Conservation (phyloP, 768 basidiomycete genomes). For the Phlebiopsis gigantea region DNA sequence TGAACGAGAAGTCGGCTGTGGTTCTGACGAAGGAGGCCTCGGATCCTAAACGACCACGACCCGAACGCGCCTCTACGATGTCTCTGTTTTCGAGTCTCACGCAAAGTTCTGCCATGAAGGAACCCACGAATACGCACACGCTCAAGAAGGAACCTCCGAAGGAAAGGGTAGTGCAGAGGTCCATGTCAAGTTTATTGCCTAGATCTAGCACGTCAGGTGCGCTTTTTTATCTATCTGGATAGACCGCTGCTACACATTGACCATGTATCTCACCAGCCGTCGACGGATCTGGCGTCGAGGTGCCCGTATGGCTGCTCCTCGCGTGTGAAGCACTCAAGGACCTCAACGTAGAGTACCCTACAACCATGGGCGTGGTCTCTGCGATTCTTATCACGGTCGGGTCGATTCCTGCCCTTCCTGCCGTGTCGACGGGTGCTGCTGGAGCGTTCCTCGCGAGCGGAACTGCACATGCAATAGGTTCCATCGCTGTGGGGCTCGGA, state of each 20-base stretch:
- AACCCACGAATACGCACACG: not conserved
- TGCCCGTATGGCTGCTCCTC: constrained; percentile 67
- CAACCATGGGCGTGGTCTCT: constrained; percentile 59
- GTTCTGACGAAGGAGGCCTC: not conserved
- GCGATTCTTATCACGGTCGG: constrained; percentile 73
- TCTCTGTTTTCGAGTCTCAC: not conserved
- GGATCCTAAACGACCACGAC: not conserved
- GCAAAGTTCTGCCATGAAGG: not conserved
- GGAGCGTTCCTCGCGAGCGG: constrained; percentile 63
- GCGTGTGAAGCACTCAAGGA: constrained; percentile 67
- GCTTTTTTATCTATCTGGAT: not conserved
- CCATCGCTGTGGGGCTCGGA: constrained; percentile 67
- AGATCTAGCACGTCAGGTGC: not conserved
- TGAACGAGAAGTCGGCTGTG: not conserved
- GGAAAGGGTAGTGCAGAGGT: not conserved
- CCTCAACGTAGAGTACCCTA: constrained; percentile 65
- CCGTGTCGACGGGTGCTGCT: constrained; percentile 56
- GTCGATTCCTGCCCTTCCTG: constrained; percentile 65
- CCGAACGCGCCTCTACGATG: not conserved
- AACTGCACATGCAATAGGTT: constrained; percentile 68
- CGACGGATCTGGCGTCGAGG: constrained; percentile 40
- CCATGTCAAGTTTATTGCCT: not conserved
- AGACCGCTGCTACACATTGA: not conserved
- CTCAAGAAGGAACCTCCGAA: not conserved
- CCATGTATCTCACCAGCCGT: constrained; percentile 19